Percentiles rank a stretch among this genome's conserved stretches.
These are phyloP conservation scores for Westerdykella aurantiaca DNA, from an alignment of 2,329 filamentous ascomycete species.

Conservation along the genomic window DNA sequence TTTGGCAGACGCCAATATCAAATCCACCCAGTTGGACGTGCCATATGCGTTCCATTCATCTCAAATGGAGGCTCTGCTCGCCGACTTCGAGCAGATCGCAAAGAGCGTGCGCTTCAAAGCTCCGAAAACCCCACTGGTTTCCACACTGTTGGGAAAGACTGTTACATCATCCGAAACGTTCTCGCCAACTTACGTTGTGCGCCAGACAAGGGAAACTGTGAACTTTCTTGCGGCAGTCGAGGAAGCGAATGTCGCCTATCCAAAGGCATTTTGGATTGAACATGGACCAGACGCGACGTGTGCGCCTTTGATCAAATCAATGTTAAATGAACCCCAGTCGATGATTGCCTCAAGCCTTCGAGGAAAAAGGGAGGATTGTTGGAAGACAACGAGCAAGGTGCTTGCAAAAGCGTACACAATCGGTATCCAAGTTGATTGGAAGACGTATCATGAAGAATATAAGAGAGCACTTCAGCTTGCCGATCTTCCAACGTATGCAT, in stretches of 20 bases:
- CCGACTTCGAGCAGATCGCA: constrained; percentile 29
- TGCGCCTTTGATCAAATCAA: constrained; percentile 11
- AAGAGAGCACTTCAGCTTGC: constrained; percentile 6
- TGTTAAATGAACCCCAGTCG: constrained; percentile 12
- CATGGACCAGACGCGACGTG: constrained; percentile 11
- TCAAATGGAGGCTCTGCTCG: constrained; percentile 39
- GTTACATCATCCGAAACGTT: constrained; percentile 3
- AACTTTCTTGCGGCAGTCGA: constrained; percentile 44
- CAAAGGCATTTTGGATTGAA: constrained; percentile 16
- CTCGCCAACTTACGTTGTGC: constrained; percentile 5
- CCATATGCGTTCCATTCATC: constrained; percentile 13
- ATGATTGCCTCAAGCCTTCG: constrained; percentile 1
- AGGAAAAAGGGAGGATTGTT: background rate
- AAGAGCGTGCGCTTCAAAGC: constrained; percentile 16
- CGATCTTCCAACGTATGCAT: constrained; percentile 32
- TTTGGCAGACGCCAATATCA: background rate
- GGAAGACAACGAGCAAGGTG: constrained; percentile 15
- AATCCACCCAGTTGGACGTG: constrained; percentile 3
- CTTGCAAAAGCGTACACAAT: constrained; percentile 48
- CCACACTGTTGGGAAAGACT: constrained; percentile 1
- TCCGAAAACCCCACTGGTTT: constrained; percentile 26
- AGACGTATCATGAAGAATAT: constrained; percentile 46
- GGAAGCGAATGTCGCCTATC: constrained; percentile 8
- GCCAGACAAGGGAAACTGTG: constrained; percentile 36
- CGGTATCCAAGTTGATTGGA: constrained; percentile 56